Conservation (phyloP, 768 basidiomycete species). For the Lactarius evosmus region DNA sequence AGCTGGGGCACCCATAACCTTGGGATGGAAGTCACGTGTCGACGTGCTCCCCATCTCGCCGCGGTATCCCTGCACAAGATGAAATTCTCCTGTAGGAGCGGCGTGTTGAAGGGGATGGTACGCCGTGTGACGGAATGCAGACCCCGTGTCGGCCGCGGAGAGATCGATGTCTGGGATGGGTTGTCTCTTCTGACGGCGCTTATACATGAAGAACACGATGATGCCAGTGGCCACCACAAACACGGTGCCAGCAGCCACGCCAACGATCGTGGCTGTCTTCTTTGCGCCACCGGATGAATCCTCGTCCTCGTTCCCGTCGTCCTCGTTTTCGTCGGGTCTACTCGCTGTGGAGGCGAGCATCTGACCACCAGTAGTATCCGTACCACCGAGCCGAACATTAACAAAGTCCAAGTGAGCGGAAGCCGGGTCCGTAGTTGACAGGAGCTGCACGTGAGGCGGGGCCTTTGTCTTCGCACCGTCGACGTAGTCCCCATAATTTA, state of each 20-base stretch:
- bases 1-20: not conserved
- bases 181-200: not conserved
- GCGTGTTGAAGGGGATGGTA: constrained; percentile 17
- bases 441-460: constrained; percentile 61
- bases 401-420: constrained; percentile 40
- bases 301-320: not conserved
- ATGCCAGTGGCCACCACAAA: not conserved
- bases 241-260: constrained; percentile 2
- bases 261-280: not conserved
- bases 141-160: constrained; percentile 1
- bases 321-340: not conserved
- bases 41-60: not conserved
- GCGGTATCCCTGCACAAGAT: constrained; percentile 10
- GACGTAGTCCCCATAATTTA: constrained; percentile 65
- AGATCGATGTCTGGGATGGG: not conserved
- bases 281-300: not conserved
- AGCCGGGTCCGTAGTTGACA: constrained; percentile 51
- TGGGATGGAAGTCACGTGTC: not conserved
- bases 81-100: constrained; percentile 17
- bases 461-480: constrained; percentile 38
- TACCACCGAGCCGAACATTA: constrained; percentile 31
- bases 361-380: constrained; percentile 18
- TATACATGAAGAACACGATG: not conserved
- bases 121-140: not conserved
- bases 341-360: not conserved